A percentile compares a stretch with the other conserved stretches of the same genome.
Evolutionary conservation across 2,329 filamentous ascomycete genomes (phyloP).

Genomic region (Tolypocladium inflatum): DNA sequence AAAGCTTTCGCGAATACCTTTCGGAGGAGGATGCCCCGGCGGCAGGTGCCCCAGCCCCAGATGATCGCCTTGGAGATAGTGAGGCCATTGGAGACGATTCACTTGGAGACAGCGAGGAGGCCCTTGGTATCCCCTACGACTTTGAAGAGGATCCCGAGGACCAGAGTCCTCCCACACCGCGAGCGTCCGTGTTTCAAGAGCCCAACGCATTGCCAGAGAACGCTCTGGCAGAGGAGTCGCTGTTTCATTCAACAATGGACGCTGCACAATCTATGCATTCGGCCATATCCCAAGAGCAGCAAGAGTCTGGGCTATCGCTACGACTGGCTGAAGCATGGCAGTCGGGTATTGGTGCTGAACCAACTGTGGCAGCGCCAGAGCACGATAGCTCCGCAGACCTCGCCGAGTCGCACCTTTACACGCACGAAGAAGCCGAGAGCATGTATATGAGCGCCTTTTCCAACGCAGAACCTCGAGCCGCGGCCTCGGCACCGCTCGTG

Average conservation of each 20-base stretch:
- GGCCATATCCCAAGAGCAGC: not conserved
- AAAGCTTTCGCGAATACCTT: constrained; percentile 14
- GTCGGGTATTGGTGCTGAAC: not conserved
- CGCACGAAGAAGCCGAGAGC: constrained; percentile 72
- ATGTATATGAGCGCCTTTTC: constrained; percentile 77
- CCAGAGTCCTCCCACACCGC: constrained; percentile 38
- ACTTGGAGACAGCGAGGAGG: constrained; percentile 42
- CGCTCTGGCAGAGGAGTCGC: not conserved
- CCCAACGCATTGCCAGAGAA: constrained; percentile 8
- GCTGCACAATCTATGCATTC: constrained; percentile 9
- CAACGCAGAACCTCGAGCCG: constrained; percentile 23
- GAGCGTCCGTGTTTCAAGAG: constrained; percentile 38
- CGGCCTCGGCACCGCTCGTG: not conserved
- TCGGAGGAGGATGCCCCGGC: constrained; percentile 1
- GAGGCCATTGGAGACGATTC: constrained; percentile 29
- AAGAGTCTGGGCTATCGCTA: not conserved
- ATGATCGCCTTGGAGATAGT: constrained; percentile 32
- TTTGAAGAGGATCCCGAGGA: constrained; percentile 27
- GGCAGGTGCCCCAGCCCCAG: not conserved
- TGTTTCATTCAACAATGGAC: constrained; percentile 18
- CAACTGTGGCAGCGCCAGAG: not conserved
- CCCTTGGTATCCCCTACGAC: constrained; percentile 48
- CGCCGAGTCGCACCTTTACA: constrained; percentile 59
- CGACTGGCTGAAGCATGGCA: not conserved
- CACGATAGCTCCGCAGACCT: constrained; percentile 30